Evolutionary conservation across 345 rosid genomes (phyloP).

Genomic region (Syzygium oleosum): DNA sequence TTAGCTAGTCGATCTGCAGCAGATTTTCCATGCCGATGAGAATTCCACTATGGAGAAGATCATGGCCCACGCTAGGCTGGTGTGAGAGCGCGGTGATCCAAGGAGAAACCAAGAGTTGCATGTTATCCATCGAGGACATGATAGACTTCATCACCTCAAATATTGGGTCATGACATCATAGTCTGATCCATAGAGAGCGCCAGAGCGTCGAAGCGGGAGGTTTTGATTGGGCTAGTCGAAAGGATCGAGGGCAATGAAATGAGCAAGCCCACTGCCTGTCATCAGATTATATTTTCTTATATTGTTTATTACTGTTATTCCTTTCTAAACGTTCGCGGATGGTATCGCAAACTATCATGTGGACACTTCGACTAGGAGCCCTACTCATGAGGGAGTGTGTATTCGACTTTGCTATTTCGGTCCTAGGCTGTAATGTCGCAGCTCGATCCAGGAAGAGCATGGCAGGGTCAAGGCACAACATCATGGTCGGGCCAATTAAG

Average conservation of each 20-base stretch:
- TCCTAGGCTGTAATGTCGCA: constrained; percentile 22
- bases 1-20: too few species aligned
- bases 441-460: constrained; percentile 22
- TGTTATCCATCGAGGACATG: constrained; percentile 33
- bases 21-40: not conserved
- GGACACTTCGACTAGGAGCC: too few species aligned
- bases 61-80: not conserved
- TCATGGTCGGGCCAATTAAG: constrained; percentile 20
- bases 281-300: too few species aligned
- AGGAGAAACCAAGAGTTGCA: constrained; percentile 37
- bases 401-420: too few species aligned
- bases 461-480: constrained; percentile 13
- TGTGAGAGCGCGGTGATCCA: not conserved
- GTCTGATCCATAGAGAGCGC: not conserved
- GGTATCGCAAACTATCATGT: too few species aligned
- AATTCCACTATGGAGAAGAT: not conserved
- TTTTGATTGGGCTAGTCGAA: not conserved
- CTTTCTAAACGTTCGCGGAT: too few species aligned
- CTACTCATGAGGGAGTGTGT: too few species aligned
- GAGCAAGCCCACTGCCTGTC: not conserved
- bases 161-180: not conserved
- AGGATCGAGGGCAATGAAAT: not conserved
- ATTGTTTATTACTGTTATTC: too few species aligned
- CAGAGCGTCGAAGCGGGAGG: not conserved
- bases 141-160: constrained; percentile 27